phyloP scores from a whole-genome alignment of 1,284 basidiomycete genomes.

The Amylostereum areolatum region DNA sequence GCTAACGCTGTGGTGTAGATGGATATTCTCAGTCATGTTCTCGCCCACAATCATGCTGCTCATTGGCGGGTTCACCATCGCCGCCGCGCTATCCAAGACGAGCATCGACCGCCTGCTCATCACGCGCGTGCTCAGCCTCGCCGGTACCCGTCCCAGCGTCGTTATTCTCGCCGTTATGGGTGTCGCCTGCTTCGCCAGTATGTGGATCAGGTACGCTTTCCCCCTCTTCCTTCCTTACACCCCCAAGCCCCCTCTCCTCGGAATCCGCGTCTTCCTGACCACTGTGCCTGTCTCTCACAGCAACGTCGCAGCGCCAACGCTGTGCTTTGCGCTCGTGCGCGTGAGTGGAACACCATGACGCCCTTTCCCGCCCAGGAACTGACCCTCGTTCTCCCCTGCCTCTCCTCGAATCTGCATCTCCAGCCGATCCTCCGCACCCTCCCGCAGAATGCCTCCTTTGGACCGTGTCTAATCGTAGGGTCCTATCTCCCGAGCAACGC shows the following conservation, averaged over 20 bases:
- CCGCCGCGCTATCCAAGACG: constrained; percentile 95
- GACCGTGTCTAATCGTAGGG: constrained; percentile 85
- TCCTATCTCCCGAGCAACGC: not conserved
- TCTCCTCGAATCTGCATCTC: not conserved
- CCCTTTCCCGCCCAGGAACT: not conserved
- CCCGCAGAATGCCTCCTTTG: constrained; percentile 84
- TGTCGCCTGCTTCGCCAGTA: constrained; percentile 96
- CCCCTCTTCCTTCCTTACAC: constrained; percentile 11
- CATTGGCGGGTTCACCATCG: constrained; percentile 97
- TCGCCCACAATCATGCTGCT: constrained; percentile 95
- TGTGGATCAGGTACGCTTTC: constrained; percentile 87
- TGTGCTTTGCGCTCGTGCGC: constrained; percentile 96
- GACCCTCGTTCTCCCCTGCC: not conserved
- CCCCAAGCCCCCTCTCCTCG: too few relatives aligned
- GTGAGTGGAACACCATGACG: constrained; percentile 36
- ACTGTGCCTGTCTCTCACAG: constrained; percentile 35
- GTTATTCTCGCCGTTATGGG: constrained; percentile 95
- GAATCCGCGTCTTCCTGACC: constrained; percentile 15
- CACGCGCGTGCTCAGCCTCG: constrained; percentile 86
- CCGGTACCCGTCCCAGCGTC: constrained; percentile 81
- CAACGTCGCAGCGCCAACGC: constrained; percentile 95
- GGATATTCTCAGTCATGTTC: constrained; percentile 76
- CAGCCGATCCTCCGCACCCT: constrained; percentile 93
- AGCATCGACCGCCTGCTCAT: constrained; percentile 94
- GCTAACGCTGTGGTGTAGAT: constrained; percentile 34